Base-by-base conservation (phyloP, 306 rosid species). In the Adenanthera pavonina region DNA sequence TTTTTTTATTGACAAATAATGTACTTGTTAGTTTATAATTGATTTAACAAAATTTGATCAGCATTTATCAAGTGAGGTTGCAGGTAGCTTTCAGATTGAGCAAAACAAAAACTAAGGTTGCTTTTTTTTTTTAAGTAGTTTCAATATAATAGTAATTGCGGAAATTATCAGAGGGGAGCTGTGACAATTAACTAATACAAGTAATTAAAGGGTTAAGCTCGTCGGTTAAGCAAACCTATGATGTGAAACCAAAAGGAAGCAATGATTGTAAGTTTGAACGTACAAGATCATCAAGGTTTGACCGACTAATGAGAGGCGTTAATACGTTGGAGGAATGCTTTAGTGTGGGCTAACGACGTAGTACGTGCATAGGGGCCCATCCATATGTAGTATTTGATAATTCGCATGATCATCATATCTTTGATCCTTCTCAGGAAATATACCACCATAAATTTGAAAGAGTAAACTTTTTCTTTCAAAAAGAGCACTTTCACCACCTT, bases 231-330 rank as follows among this genome's bases (percentile, higher is more conserved):
- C 5, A 61, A 61, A 77, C 40, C 25, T 14, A 59, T 49, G 69
- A 57, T 40, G 15, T 7, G 53, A 54, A 20, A 30, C 69, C 54
- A 66, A 80, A 77, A 66, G 80, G 64, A 81, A 65, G 17, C n/a
- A 57, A 62, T 77, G 73, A 80, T 73, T 41, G 59, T n/a, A 47
- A 66, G 2, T 82, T 82, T 72, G 69, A 69, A 67, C 69, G 61
- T 76, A 19, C 12, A 46, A 0, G 78, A 87, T 79, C 64, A 77
- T 38, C 71, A 17, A 66, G 78, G 51, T 54, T 79, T 85, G 86
- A 71, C 84, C 64, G 62, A 53, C 62, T 47, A 60, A 74, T 72
- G 72, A 83, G 57, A 64, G 51, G 10, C 71, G 68, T 85, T 73
- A 38, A 76, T 64, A 33, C 59, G 78, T 44, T 82, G 77, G 69